Conservation (phyloP, 257 asterid genomes). For the Jasminum sambac region DNA sequence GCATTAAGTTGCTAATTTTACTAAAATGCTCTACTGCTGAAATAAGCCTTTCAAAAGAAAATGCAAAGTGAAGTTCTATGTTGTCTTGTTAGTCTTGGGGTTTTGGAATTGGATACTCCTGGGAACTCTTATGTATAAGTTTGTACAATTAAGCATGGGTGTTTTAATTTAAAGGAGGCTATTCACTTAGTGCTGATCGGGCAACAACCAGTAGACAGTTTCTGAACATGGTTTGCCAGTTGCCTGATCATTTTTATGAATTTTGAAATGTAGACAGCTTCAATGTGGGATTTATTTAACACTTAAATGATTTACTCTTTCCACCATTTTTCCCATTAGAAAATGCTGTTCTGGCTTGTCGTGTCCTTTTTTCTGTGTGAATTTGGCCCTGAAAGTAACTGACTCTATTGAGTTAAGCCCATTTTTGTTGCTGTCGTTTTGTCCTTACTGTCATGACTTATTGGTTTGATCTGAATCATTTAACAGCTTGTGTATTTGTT, state of each 20-base stretch:
- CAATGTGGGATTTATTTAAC: background rate
- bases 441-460: background rate
- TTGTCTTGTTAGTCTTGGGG: background rate
- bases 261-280: background rate
- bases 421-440: background rate
- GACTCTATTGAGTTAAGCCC: background rate
- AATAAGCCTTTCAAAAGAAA: background rate
- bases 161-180: background rate
- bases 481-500: constrained; percentile 19
- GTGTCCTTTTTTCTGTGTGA: background rate
- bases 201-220: background rate
- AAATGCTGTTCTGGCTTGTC: background rate
- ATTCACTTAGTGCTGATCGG: background rate
- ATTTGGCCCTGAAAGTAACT: background rate
- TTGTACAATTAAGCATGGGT: background rate
- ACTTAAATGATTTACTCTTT: background rate
- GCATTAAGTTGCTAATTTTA: background rate
- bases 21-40: background rate
- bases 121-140: background rate
- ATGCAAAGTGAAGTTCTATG: background rate
- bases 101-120: background rate
- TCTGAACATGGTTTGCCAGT: background rate
- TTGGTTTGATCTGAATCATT: constrained; percentile 18
- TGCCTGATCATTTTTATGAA: background rate
- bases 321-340: background rate